Evolutionary conservation across 2,329 filamentous ascomycete species (phyloP), one percentile per base, ranked within the genome.

Genomic region (Beauveria varroae): DNA sequence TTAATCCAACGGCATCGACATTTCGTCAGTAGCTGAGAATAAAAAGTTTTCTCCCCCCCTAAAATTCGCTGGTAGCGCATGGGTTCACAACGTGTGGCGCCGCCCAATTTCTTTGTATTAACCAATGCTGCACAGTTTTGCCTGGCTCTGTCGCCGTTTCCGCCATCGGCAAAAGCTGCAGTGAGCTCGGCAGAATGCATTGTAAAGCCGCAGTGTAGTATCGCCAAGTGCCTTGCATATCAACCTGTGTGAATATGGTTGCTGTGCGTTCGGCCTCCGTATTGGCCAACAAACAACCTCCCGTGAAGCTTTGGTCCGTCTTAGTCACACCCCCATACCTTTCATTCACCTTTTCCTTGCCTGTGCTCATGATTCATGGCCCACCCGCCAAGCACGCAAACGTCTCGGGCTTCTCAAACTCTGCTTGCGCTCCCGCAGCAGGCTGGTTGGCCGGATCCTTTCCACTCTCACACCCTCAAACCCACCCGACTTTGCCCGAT

Each of bases 301-400:
- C 16, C 4, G 10, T 22, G 22, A 49, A n/a, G 34, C 57, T 60
- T 60, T 60, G 40, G 40, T 60, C 49, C 28, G 16, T 43, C 57
- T 28, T 60, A 60, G 46, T 14, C 26, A 14, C 57, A 60, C 57
- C 57, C 57, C 57, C 57, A 14, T 59, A 26, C 14, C 34, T 12
- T 53, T 40, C 22, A 24, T 59, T 59, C 26, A 20, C 22, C 26
- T 59, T 57, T 51, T 49, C 53, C 55, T 47, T 55, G 40, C 53
- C 52, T 43, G 51, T 56, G 60, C 67, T 70, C 68, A 71, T 71
- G 68, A 71, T 69, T 70, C 69, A 71, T 71, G 69, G 68, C 67
- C 69, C 69, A 71, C 69, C 63, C 66, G 65, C 69, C 68, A 70
- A 71, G 60, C 61, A 63, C 56, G 56, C 61, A 69, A 64, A 65